Evolutionary conservation across 371 early-diverging fungal genomes (phyloP), one percentile per base, ranked within the genome.

Genomic region (Actinomucor elegans): DNA sequence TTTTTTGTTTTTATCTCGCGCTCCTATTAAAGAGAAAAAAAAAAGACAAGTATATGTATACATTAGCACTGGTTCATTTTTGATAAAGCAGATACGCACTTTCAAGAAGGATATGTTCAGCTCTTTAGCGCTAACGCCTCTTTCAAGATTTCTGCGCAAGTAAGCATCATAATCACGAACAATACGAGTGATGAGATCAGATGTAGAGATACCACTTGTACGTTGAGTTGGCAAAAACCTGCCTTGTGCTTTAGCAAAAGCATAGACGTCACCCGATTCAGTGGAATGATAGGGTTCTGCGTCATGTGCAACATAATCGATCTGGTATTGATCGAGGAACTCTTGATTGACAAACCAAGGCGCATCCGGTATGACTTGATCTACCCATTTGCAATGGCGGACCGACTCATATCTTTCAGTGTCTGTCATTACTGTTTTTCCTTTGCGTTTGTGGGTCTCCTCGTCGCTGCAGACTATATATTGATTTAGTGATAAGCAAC

Each of bases 251-350:
- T 99, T 99, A 36, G 96, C 91, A 71, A 90, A 89, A 4, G 89
- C 88, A 67, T 99, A 99, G n/a, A 97, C 93, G 73, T 99, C 99
- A 38, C 88, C 88, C 14, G 78, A 67, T 37, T 90, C 94, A 5
- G 69, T 85, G 20, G 87, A 83, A 44, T 79, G 77, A 60, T 99
- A 99, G 2, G 97, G 96, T 11, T 94, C 86, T 53, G 94, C 97
- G 73, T 99, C 99, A 67, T 99, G 99, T 15, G 96, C 96, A n/a
- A 99, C 97, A 71, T 90, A 97, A 67, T 98, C 98, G 40, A 99
- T 96, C 64, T 84, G 57, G 59, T 99, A 91, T 61, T 83, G 48
- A 61, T 92, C 90, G 8, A 99, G 58, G 57, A 97, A 99, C 37
- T 87, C 96, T 53, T 90, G 88, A 33, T 83, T 86, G 36, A 97